A percentile compares a stretch with the other conserved stretches of the same genome.
Evolutionary conservation across 768 basidiomycete genomes (phyloP).

Genomic region (Leucogyrophana mollusca): DNA sequence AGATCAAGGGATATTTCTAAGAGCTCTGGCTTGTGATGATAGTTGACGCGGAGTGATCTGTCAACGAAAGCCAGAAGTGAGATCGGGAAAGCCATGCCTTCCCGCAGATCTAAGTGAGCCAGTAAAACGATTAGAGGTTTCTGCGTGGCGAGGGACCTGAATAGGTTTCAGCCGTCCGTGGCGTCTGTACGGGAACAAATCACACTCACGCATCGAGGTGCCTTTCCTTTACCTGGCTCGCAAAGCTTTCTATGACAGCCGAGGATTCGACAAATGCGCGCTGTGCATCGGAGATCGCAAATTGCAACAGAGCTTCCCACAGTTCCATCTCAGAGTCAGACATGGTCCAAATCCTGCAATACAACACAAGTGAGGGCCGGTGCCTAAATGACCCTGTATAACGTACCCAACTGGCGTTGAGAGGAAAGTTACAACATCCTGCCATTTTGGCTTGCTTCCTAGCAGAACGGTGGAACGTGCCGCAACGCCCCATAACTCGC

Average conservation of each 20-base stretch:
- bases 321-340: slow-evolving; percentile 37
- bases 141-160: slow-evolving; percentile 23
- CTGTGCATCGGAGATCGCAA: slow-evolving; percentile 26
- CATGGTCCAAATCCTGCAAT: slow-evolving; percentile 44
- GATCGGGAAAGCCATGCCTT: slow-evolving; percentile 12
- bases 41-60: slow-evolving; percentile 31
- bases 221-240: slow-evolving; percentile 12
- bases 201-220: slow-evolving; percentile 6
- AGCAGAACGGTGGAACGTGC: slow-evolving; percentile 32
- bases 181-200: too few relatives aligned
- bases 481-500: slow-evolving; percentile 48
- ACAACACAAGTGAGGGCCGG: not conserved
- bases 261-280: slow-evolving; percentile 8
- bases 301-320: slow-evolving; percentile 41
- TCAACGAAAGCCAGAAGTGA: slow-evolving; percentile 29
- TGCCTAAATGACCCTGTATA: not conserved
- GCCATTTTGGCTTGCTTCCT: slow-evolving; percentile 32
- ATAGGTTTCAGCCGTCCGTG: not conserved
- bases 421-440: slow-evolving; percentile 43
- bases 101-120: slow-evolving; percentile 16
- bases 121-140: slow-evolving; percentile 22
- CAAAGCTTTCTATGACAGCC: slow-evolving; percentile 13
- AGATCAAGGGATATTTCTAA: slow-evolving; percentile 32
- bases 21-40: slow-evolving; percentile 30
- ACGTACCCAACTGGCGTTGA: slow-evolving; percentile 47